Percentiles rank a stretch among this genome's conserved stretches.
Conservation (phyloP, 1,139 yeast genomes). For the Scheffersomyces insectosa region DNA sequence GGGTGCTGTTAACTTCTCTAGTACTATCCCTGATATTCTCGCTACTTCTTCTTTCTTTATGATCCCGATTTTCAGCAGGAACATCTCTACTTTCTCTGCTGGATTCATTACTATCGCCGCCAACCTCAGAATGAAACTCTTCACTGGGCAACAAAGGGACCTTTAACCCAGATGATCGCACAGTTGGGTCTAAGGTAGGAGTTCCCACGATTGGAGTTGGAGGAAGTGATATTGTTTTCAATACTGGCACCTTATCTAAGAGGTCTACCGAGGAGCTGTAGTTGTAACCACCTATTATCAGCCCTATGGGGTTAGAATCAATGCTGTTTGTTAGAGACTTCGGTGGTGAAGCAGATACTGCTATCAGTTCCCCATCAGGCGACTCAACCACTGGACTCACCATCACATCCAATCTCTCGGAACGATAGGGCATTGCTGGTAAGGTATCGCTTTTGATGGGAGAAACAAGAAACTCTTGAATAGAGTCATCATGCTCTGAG, state of each 20-base stretch:
- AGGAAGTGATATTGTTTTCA: not conserved
- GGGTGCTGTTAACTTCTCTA: no score
- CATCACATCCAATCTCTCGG: not conserved
- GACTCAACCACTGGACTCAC: conserved; percentile 15
- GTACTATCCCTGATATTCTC: no score
- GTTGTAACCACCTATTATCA: conserved; percentile 33
- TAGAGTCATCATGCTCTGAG: conserved; percentile 28
- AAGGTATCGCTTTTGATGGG: conserved; percentile 12
- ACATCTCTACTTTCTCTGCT: no score
- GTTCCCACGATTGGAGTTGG: not conserved
- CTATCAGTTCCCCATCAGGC: conserved; percentile 5
- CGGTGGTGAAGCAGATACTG: conserved; percentile 5
- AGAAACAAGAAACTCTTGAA: conserved; percentile 24
- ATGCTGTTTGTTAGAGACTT: conserved; percentile 9
- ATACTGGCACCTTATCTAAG: not conserved
- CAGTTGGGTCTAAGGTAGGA: no score
- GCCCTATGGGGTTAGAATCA: conserved; percentile 24
- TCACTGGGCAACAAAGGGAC: no score
- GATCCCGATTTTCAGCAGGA: no score
- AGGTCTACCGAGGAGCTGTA: conserved; percentile 27
- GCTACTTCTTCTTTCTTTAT: no score
- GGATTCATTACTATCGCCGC: no score
- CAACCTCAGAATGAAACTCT: no score
- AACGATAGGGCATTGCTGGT: conserved; percentile 5
- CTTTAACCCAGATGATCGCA: no score